A percentile compares a stretch with the other conserved stretches of the same genome.
phyloP scores from a whole-genome alignment of 768 basidiomycete species.

The Lactarius hatsudake region DNA sequence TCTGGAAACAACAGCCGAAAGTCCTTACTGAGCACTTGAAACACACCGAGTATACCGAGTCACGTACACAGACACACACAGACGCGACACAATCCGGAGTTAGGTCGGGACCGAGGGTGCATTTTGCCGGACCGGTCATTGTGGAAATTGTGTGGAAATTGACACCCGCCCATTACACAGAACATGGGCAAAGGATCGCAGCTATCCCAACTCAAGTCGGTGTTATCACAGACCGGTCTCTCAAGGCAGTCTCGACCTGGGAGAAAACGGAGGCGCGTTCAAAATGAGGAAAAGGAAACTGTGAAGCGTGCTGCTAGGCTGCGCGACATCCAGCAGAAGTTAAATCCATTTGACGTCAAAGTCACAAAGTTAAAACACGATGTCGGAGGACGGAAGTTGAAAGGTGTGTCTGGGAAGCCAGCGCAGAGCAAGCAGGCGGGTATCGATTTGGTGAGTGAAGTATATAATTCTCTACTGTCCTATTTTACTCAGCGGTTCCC shows the following conservation, averaged over 20 bases:
- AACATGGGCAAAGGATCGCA: constrained; percentile 83
- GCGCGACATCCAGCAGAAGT: constrained; percentile 74
- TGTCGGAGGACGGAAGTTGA: constrained; percentile 84
- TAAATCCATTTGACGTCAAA: constrained; percentile 94
- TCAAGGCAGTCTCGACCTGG: constrained; percentile 52
- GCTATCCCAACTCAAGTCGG: constrained; percentile 84
- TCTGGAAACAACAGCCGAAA: not conserved
- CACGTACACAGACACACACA: not conserved
- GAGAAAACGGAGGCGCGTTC: constrained; percentile 68
- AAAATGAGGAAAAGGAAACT: constrained; percentile 69
- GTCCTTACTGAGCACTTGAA: not conserved
- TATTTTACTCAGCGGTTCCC: constrained; percentile 7
- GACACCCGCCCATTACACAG: not conserved
- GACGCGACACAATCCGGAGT: not conserved
- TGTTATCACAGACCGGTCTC: constrained; percentile 78
- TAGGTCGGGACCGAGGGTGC: not conserved
- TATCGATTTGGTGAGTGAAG: constrained; percentile 61
- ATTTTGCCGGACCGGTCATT: not conserved
- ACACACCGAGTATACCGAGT: not conserved
- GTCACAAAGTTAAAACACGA: constrained; percentile 92
- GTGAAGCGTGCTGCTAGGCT: constrained; percentile 78
- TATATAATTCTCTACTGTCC: constrained; percentile 36
- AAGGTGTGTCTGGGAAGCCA: constrained; percentile 79
- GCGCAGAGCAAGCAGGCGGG: constrained; percentile 89
- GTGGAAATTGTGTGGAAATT: not conserved